Conservation (phyloP, 371 early-diverging fungal genomes). For the Neoconidiobolus thromboides region DNA sequence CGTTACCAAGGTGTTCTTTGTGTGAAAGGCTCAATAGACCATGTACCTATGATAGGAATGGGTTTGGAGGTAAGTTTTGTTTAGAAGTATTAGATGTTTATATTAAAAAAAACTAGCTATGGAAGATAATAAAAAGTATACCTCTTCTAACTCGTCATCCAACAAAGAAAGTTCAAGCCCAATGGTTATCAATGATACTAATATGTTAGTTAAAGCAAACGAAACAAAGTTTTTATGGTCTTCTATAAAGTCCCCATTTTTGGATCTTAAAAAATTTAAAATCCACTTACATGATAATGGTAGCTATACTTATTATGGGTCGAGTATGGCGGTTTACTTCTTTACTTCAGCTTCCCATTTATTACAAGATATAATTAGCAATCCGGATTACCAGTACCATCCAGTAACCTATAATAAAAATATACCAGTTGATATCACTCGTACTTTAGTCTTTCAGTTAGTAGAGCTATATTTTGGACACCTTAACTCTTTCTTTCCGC, state of each 20-base stretch:
- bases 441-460: background rate
- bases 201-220: background rate
- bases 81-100: background rate
- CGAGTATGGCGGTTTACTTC: background rate
- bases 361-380: background rate
- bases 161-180: background rate
- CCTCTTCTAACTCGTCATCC: background rate
- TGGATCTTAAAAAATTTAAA: background rate
- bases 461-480: conserved; percentile 1
- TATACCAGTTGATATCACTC: background rate
- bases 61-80: background rate
- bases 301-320: background rate
- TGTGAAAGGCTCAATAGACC: conserved; percentile 1
- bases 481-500: background rate
- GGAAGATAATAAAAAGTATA: no score
- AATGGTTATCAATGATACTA: background rate
- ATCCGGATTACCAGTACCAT: background rate
- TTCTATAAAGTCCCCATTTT: background rate
- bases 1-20: background rate
- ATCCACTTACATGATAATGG: background rate
- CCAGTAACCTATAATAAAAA: background rate
- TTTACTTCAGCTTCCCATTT: background rate
- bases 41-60: conserved; percentile 5
- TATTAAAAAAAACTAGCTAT: background rate
- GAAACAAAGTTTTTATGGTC: background rate